Percentiles rank a stretch among this genome's conserved stretches.
Evolutionary conservation across 805 yeast species (phyloP).

Genomic region (Wickerhamiella cacticola): DNA sequence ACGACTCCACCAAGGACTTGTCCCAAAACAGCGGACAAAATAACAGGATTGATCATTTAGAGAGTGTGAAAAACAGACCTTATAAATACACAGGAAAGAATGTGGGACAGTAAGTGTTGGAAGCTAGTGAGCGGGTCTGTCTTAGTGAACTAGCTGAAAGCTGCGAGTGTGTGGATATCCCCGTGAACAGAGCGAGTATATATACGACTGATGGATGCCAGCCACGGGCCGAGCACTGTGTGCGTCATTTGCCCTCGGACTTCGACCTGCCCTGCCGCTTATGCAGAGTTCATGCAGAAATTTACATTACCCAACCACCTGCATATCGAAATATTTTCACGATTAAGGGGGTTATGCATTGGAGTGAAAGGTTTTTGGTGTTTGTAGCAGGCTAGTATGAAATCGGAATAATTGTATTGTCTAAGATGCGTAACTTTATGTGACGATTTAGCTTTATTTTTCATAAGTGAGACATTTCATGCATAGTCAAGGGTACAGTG

Average conservation of each 20-base stretch:
- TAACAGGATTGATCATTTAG: conserved; percentile 9
- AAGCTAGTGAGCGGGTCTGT: background rate
- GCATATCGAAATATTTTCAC: background rate
- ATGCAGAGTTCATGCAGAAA: background rate
- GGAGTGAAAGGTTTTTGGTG: too few relatives aligned
- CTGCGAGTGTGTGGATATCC: background rate
- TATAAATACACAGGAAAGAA: background rate
- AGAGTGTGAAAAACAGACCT: background rate
- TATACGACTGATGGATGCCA: background rate
- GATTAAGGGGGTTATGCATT: background rate
- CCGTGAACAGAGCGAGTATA: background rate
- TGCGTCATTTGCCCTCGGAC: conserved; percentile 2
- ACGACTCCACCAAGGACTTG: conserved; percentile 8
- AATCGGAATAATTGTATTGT: too few relatives aligned
- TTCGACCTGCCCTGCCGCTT: background rate
- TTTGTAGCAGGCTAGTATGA: too few relatives aligned
- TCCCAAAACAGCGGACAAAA: background rate
- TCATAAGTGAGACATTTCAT: background rate
- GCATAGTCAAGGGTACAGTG: background rate
- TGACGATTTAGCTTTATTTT: too few relatives aligned
- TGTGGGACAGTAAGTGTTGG: background rate
- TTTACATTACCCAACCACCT: background rate
- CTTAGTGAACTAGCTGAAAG: background rate
- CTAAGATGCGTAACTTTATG: too few relatives aligned
- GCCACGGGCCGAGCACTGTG: background rate